Evolutionary conservation across 768 basidiomycete species (phyloP).

Genomic region (Serendipita sp.): DNA sequence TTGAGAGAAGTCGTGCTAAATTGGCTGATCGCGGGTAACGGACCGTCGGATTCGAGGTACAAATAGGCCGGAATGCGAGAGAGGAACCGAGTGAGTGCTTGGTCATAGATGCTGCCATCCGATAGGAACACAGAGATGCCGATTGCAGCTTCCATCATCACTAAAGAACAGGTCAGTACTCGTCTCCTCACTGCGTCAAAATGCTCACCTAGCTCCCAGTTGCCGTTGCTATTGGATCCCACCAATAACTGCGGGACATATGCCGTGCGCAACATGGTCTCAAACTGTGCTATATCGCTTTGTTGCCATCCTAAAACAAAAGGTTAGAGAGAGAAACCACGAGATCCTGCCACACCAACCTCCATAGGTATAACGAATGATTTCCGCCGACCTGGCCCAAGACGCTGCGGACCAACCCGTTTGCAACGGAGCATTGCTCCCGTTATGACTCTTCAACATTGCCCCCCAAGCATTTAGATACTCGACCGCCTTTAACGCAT

Average conservation of each 20-base stretch:
- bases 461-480: background rate
- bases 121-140: constrained; percentile 3
- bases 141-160: constrained; percentile 4
- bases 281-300: background rate
- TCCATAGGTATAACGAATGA: background rate
- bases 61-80: constrained; percentile 2
- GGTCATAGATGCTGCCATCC: background rate
- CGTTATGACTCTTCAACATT: background rate
- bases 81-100: background rate
- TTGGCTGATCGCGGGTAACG: background rate
- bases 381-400: constrained; percentile 4
- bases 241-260: background rate
- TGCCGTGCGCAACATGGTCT: constrained; percentile 2
- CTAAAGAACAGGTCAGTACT: background rate
- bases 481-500: constrained; percentile 4
- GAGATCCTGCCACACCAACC: background rate
- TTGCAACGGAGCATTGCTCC: constrained; percentile 5
- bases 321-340: background rate
- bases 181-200: background rate
- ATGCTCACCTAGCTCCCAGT: constrained; percentile 4
- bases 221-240: constrained; percentile 5
- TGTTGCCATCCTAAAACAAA: background rate
- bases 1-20: background rate
- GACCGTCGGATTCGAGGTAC: background rate
- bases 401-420: constrained; percentile 3